Percentiles rank a stretch among this genome's conserved stretches.
Conservation (phyloP, 2,329 filamentous ascomycete genomes). For the Ramichloridium luteum region DNA sequence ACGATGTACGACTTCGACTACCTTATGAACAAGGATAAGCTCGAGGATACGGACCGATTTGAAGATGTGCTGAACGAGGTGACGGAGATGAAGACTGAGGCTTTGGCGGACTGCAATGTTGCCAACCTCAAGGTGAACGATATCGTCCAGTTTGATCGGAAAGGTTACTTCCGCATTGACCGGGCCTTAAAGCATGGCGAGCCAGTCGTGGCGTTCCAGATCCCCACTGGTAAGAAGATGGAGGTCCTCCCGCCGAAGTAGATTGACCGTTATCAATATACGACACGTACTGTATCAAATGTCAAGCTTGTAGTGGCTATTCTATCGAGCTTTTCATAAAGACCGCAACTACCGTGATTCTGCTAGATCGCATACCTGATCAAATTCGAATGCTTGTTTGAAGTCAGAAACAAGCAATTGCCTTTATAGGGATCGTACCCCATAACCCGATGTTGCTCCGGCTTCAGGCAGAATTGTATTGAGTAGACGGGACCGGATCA, state of each 20-base stretch:
- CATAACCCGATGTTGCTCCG: no score
- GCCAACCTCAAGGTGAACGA: slow-evolving; percentile 68
- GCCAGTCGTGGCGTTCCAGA: slow-evolving; percentile 54
- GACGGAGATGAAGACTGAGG: slow-evolving; percentile 63
- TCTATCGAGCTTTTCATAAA: no score
- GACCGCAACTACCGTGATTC: no score
- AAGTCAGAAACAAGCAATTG: no score
- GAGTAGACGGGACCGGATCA: no score
- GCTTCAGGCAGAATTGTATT: no score
- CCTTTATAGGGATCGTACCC: no score
- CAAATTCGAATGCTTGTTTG: no score
- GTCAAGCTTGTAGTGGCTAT: no score
- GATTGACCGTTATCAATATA: no score
- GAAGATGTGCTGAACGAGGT: slow-evolving; percentile 71
- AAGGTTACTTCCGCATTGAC: slow-evolving; percentile 85
- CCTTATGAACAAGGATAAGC: slow-evolving; percentile 86
- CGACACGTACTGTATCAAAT: no score
- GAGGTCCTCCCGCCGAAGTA: slow-evolving; percentile 10
- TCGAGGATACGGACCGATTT: slow-evolving; percentile 75
- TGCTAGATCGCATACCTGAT: no score
- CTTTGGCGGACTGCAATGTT: slow-evolving; percentile 71
- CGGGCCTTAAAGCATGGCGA: slow-evolving; percentile 45
- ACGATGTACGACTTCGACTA: slow-evolving; percentile 93
- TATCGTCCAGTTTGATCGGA: slow-evolving; percentile 89
- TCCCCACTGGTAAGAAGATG: slow-evolving; percentile 51